A percentile compares a stretch with the other conserved stretches of the same genome.
phyloP scores from a whole-genome alignment of 768 basidiomycete genomes.

The Podaxis sp. region DNA sequence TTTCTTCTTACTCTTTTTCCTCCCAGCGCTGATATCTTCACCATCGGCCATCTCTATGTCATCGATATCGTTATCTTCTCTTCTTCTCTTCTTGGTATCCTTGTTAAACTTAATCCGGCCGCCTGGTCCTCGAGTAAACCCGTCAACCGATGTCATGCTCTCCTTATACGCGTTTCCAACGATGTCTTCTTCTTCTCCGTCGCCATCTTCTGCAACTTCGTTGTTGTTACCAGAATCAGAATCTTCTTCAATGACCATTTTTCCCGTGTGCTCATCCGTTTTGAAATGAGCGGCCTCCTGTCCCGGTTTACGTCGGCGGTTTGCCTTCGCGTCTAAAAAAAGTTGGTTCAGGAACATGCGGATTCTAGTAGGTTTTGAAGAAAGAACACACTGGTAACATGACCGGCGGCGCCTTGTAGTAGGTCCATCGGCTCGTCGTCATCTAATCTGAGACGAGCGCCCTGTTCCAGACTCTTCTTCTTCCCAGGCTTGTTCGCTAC shows the following conservation, averaged over 20 bases:
- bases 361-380: background rate
- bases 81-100: conserved; percentile 89
- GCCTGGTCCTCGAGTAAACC: conserved; percentile 80
- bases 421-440: conserved; percentile 96
- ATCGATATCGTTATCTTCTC: conserved; percentile 45
- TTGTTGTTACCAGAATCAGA: conserved; percentile 44
- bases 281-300: conserved; percentile 88
- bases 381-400: conserved; percentile 60
- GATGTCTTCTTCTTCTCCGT: conserved; percentile 40
- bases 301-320: conserved; percentile 72
- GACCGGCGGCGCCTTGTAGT: conserved; percentile 73
- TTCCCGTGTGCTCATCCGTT: conserved; percentile 79
- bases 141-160: conserved; percentile 81
- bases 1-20: conserved; percentile 55
- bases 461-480: conserved; percentile 34
- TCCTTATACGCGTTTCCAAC: conserved; percentile 84
- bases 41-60: conserved; percentile 76
- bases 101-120: conserved; percentile 96
- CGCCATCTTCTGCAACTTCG: conserved; percentile 35
- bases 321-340: conserved; percentile 40
- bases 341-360: background rate
- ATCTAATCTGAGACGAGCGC: conserved; percentile 77
- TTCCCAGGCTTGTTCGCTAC: conserved; percentile 27
- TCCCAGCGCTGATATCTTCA: conserved; percentile 40
- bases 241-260: conserved; percentile 72